Evolutionary conservation across 2,329 filamentous ascomycete species (phyloP), one percentile per base, ranked within the genome.

Genomic region (Pezicula rhizophila): DNA sequence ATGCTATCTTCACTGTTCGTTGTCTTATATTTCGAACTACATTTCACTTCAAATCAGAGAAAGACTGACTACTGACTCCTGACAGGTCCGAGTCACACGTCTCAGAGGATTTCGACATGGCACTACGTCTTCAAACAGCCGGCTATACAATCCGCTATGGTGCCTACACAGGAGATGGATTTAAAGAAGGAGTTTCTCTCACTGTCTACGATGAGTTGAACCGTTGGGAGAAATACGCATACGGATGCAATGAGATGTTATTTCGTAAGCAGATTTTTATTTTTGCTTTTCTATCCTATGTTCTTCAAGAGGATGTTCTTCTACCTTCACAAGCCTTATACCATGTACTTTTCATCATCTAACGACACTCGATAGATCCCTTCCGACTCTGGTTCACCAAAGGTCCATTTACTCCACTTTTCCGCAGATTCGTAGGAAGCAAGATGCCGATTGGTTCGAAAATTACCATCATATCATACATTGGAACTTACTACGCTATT

Each of bases 171-270:
- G 82, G 82, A 28, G 80, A 85, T 14, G 85, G 82, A 42, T 90
- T 89, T 73, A 85, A 89, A 64, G 87, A 92, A 64, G 87, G 88
- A 55, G 87, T 92, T 47, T 91, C 87, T 1, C 72, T 92, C 48
- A 92, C 87, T 0, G 86, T 92, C 10, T 90, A 92, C 62, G 87
- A 91, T 66, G 87, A 92, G 66, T 74, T 92, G 50, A 84, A 85
- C 2, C 83, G 87, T 49, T 92, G 88, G 87, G 87, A 92, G 63
- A 92, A 92, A 68, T 90, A 90, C 64, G 88, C 87, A 2, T 91
- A 89, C 60, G 87, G 87, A 34, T 91, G 88, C 68, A 88, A 86
- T 65, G 87, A 91, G 70, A 18, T 18, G 18, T 18, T 18, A 18
- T 18, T 18, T 18, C 18, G 18, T 18, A 18, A 18, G 18, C 18